phyloP scores from a whole-genome alignment of 768 basidiomycete species.

The Pulveroboletus sp. region DNA sequence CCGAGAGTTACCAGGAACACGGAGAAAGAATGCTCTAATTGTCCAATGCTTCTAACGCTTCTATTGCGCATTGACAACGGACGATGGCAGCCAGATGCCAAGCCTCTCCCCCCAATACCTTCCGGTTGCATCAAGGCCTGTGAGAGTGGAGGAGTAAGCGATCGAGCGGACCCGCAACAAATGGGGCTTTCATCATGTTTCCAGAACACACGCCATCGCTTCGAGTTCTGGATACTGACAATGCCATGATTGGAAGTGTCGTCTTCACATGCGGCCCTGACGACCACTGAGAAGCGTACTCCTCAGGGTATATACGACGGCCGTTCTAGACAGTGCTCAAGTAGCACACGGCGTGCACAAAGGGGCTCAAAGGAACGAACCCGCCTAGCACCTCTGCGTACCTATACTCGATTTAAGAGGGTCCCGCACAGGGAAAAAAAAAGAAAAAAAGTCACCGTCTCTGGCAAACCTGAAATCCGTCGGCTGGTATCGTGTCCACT shows the following conservation, averaged over 20 bases:
- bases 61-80: slow-evolving; percentile 1
- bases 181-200: background rate
- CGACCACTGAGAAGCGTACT: background rate
- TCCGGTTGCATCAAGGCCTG: slow-evolving; percentile 8
- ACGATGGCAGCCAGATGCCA: slow-evolving; percentile 6
- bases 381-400: background rate
- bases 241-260: background rate
- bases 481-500: background rate
- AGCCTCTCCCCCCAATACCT: background rate
- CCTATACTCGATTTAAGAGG: too few species aligned
- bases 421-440: too few species aligned
- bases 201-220: background rate
- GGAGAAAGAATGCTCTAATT: background rate
- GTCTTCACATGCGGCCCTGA: background rate
- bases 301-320: background rate
- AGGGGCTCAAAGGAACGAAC: background rate
- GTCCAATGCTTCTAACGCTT: background rate
- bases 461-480: background rate
- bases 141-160: background rate
- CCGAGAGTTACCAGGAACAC: background rate
- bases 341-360: background rate
- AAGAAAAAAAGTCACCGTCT: background rate
- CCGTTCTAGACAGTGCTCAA: background rate
- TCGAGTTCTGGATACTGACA: background rate
- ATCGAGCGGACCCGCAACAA: background rate